Evolutionary conservation across 2,329 filamentous ascomycete species (phyloP), one percentile per base, ranked within the genome.

Genomic region (Pseudogymnoascus pannorum): DNA sequence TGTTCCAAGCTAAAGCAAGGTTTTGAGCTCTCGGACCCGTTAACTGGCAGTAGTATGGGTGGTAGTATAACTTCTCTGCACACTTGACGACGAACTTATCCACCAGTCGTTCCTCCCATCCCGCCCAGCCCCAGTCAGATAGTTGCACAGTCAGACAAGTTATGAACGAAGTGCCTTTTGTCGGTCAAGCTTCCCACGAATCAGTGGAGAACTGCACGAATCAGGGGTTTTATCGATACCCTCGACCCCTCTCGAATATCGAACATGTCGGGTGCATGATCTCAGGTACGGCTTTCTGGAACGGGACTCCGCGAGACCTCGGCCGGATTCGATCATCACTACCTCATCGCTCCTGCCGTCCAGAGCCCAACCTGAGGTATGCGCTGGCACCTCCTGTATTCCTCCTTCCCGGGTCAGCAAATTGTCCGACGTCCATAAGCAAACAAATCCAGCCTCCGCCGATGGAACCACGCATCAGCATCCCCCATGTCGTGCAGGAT

Each of bases 1-100:
- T 51, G 42, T 51, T 51, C 42, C 42, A 51, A 51, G 42, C 42
- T 51, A 51, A 16, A 51, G 42, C 42, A 51, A 51, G 42, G 42
- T 51, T 51, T 20, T 29, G 42, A 29, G 42, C 22, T 51, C 42
- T 51, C 42, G 42, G 42, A 51, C 42, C 42, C 22, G 42, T 51
- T 51, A 4, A 29, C 42, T 16, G 14, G 26, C 42, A 51, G 22
- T 51, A 51, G 42, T 48, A 48, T 24, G 5, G 26, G 20, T n/a
- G 20, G 20, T 48, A 48, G 42, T 51, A 48, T 48, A 48, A 20
- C 16, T 18, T 20, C 26, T 26, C 22, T 51, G 14, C 42, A 51
- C n/a, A n/a, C n/a, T n/a, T n/a, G n/a, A n/a, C n/a, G n/a, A n/a
- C n/a, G 20, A 48, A 24, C 12, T 48, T 48, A 48, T 48, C 42